Evolutionary conservation across 805 yeast genomes (phyloP), one percentile per base, ranked within the genome.

Genomic region (Metschnikowia matae): DNA sequence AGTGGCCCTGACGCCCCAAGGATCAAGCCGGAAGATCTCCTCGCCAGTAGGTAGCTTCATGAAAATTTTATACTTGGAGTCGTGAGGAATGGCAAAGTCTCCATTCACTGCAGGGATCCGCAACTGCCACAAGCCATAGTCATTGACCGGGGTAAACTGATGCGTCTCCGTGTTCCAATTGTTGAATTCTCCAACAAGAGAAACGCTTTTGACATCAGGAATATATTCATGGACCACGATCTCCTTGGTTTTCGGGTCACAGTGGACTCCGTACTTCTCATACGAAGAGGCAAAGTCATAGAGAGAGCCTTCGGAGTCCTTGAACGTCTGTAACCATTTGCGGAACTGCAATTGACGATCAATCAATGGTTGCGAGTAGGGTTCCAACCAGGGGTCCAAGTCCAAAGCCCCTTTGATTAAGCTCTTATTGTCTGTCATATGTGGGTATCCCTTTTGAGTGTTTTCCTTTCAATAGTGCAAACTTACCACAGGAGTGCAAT

Each of bases 131-230:
- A 81, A 79, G 1, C 97, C 97, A 64, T 67, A 89, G 38, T 78
- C 77, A 61, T 87, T 85, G 29, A 52, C 63, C 59, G 73, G 80
- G 5, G 54, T 54, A 80, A 92, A 71, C 42, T 73, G 73, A 62
- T 86, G 82, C 4, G 75, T 54, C 4, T 68, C 68, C 35, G 79
- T 74, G 57, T 83, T 73, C 99, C 99, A 92, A 54, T 75, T 63
- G 67, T 92, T 92, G 77, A 94, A 92, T 46, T 92, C 98, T 14
- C 99, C 99, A 50, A 88, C 85, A n/a, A 92, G 65, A 48, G 82
- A 78, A 1, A 94, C 97, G 42, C 65, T 71, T 3, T 60, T 62
- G 1, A 96, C 98, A 62, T 89, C 85, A 5, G 98, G 99, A 1
- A 95, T 90, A 83, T 96, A 92, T 68, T 92, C 96, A 23, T 80